These are phyloP conservation scores for Penicillium goetzii DNA, from an alignment of 495 filamentous ascomycete species.

Conservation along the genomic window DNA sequence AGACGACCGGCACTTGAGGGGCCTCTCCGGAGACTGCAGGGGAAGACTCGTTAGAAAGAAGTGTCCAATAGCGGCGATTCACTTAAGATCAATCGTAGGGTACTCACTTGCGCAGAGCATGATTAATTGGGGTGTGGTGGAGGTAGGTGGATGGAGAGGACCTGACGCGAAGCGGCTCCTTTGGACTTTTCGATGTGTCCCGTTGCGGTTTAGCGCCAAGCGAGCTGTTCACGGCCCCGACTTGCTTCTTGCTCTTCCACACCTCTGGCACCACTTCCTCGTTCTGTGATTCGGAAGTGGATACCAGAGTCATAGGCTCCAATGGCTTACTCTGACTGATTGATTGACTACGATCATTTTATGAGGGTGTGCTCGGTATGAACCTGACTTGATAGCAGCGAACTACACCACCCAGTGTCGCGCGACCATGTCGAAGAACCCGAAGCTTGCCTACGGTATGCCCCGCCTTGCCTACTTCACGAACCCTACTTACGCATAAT, in stretches of 20 bases:
- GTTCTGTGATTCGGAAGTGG: background rate
- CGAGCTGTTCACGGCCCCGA: conserved; percentile 28
- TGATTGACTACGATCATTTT: conserved; percentile 3
- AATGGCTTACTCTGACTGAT: background rate
- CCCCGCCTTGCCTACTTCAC: background rate
- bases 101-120: conserved; percentile 79
- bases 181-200: conserved; percentile 49
- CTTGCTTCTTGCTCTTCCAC: conserved; percentile 1
- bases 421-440: conserved; percentile 49
- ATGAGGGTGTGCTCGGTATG: conserved; percentile 14
- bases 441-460: conserved; percentile 55
- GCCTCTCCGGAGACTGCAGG: conserved; percentile 90
- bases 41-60: conserved; percentile 30
- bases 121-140: conserved; percentile 36
- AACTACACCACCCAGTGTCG: conserved; percentile 14
- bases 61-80: background rate
- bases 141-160: conserved; percentile 32
- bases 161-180: conserved; percentile 43
- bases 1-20: conserved; percentile 92
- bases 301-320: background rate
- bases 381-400: conserved; percentile 23
- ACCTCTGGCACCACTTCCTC: background rate
- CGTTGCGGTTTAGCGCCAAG: conserved; percentile 41
- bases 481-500: conserved; percentile 3
- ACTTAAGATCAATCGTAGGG: background rate